Percentiles rank a stretch among this genome's conserved stretches.
Evolutionary conservation across 352 stramenopile species (phyloP).

Genomic region (Pythium diclinum): DNA sequence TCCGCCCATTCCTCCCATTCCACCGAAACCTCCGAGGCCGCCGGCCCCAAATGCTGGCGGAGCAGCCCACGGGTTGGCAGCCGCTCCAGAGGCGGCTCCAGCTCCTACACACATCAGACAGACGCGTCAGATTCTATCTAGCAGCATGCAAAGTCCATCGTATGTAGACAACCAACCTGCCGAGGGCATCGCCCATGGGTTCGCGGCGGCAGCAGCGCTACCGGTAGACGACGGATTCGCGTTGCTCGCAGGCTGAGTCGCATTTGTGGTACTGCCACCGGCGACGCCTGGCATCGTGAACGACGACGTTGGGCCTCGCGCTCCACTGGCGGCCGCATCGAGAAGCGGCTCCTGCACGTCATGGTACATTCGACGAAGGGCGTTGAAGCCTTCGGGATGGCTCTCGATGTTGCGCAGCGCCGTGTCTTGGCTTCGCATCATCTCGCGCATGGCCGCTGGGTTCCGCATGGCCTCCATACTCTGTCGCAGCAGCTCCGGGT

Average conservation of each 20-base stretch:
- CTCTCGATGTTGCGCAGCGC: conserved; percentile 97
- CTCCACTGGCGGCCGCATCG: conserved; percentile 78
- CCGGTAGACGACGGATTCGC: conserved; percentile 10
- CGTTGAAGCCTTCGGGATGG: conserved; percentile 96
- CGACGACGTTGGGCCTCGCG: conserved; percentile 45
- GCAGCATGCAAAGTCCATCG: not conserved
- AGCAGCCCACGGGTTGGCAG: conserved; percentile 51
- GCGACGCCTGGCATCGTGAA: conserved; percentile 85
- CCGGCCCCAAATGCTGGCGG: conserved; percentile 18
- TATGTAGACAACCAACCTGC: conserved; percentile 3
- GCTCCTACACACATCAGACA: not conserved
- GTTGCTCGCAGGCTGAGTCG: conserved; percentile 15
- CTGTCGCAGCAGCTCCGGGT: conserved; percentile 93
- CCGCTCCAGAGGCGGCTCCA: conserved; percentile 13
- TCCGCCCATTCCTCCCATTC: conserved; percentile 7
- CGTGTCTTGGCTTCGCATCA: conserved; percentile 97
- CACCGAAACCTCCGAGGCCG: conserved; percentile 26
- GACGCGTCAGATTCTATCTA: not conserved
- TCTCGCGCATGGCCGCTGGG: conserved; percentile 93
- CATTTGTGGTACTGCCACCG: conserved; percentile 33
- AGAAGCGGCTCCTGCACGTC: conserved; percentile 96
- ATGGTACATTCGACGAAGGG: conserved; percentile 92
- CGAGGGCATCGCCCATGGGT: conserved; percentile 50
- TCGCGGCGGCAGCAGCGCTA: conserved; percentile 27
- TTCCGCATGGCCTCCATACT: conserved; percentile 98